A percentile compares a stretch with the other conserved stretches of the same genome.
phyloP scores from a whole-genome alignment of 164 flowering plant species.

The Umbilicus rupestris region DNA sequence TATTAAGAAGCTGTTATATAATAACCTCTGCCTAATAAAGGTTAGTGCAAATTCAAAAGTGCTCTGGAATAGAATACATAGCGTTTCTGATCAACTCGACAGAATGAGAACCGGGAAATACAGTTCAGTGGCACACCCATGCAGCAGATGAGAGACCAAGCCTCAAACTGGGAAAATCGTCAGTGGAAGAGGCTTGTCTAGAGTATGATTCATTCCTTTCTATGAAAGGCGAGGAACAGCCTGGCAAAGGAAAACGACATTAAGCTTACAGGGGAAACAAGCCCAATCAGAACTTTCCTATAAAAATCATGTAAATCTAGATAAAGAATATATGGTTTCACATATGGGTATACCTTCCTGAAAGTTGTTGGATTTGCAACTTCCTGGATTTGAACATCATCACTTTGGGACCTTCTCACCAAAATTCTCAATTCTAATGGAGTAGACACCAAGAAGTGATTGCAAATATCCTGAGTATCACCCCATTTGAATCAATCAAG shows the following conservation, averaged over 20 bases:
- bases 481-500: neutral
- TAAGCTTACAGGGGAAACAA: neutral
- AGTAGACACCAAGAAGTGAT: conserved; percentile 68
- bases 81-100: neutral
- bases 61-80: neutral
- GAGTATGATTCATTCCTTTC: conserved; percentile 38
- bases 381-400: conserved; percentile 76
- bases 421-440: conserved; percentile 68
- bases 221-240: conserved; percentile 59
- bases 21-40: neutral
- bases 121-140: conserved; percentile 22
- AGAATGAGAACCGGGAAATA: neutral
- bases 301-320: neutral
- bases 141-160: conserved; percentile 26
- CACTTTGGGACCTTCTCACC: conserved; percentile 72
- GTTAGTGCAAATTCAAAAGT: neutral
- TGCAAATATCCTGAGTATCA: conserved; percentile 60
- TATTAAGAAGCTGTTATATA: neutral
- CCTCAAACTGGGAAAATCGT: conserved; percentile 33
- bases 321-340: neutral
- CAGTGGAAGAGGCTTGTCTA: conserved; percentile 27
- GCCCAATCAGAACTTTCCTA: neutral
- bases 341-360: conserved; percentile 37
- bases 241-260: conserved; percentile 23
- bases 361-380: conserved; percentile 53